Conservation (phyloP, 768 basidiomycete genomes). For the Suillus clintonianus region DNA sequence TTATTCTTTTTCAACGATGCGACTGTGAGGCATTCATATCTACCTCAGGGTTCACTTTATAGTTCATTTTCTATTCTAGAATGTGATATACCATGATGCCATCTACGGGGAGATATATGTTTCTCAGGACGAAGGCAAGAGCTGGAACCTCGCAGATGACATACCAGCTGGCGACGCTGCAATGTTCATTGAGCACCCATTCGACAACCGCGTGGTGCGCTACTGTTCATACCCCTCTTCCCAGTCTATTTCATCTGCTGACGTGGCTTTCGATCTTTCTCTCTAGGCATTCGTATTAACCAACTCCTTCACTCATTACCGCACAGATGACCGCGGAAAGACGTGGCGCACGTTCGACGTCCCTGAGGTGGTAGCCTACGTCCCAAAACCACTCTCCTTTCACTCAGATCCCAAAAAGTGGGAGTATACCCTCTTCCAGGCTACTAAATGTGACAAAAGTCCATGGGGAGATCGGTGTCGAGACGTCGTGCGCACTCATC, state of each 20-base stretch:
- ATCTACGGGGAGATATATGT: slow-evolving; percentile 68
- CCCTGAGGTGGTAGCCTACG: slow-evolving; percentile 47
- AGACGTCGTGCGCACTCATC: slow-evolving; percentile 57
- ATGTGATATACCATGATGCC: slow-evolving; percentile 82
- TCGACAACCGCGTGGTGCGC: slow-evolving; percentile 73
- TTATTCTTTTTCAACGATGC: slow-evolving; percentile 95
- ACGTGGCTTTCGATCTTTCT: slow-evolving; percentile 3
- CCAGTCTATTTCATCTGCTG: slow-evolving; percentile 3
- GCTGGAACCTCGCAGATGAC: slow-evolving; percentile 50
- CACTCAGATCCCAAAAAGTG: slow-evolving; percentile 75
- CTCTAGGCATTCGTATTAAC: slow-evolving; percentile 86
- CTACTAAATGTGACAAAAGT: slow-evolving; percentile 56
- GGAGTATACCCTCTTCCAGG: slow-evolving; percentile 80
- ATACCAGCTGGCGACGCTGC: slow-evolving; percentile 59
- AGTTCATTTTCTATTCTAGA: slow-evolving; percentile 33
- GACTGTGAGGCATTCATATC: slow-evolving; percentile 54
- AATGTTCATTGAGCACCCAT: slow-evolving; percentile 86
- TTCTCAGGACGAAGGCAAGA: slow-evolving; percentile 86
- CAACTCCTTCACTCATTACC: slow-evolving; percentile 74
- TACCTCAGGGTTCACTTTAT: background rate
- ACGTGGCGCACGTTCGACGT: slow-evolving; percentile 85
- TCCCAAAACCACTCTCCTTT: slow-evolving; percentile 76
- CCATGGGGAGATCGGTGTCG: slow-evolving; percentile 63
- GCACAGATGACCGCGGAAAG: slow-evolving; percentile 84
- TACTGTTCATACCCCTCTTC: background rate